phyloP scores from a whole-genome alignment of 345 rosid species.

The Gossypium herbaceum region DNA sequence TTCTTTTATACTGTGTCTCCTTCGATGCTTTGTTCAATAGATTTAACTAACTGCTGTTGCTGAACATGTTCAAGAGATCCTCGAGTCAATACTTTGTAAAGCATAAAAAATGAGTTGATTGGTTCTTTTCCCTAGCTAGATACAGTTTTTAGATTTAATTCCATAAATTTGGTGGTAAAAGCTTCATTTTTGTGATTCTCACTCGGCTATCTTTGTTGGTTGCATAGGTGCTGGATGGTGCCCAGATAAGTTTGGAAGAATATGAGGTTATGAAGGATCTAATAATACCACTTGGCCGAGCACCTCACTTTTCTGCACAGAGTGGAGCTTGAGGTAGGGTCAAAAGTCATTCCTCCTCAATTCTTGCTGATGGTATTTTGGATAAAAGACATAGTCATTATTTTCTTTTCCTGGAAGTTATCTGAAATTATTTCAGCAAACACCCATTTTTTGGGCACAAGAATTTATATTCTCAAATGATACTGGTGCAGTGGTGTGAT shows the following conservation, averaged over 20 bases:
- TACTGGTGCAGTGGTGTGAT: not conserved
- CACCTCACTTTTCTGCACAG: conserved; percentile 4
- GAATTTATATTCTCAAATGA: not conserved
- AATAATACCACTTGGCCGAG: conserved; percentile 72
- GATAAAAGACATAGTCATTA: not conserved
- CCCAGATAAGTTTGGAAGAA: conserved; percentile 62
- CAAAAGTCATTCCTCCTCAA: not conserved
- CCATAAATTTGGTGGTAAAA: not conserved
- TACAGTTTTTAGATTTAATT: not conserved
- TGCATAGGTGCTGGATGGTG: conserved; percentile 64
- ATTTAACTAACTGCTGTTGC: not conserved
- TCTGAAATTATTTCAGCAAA: not conserved
- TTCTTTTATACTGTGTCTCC: not conserved
- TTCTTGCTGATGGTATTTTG: not conserved
- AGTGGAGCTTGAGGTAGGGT: not conserved
- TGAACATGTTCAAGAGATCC: not conserved
- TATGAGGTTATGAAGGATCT: conserved; percentile 78
- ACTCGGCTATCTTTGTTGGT: conserved; percentile 16
- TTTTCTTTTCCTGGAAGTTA: not conserved
- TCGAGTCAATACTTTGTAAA: not conserved
- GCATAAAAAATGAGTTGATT: not conserved
- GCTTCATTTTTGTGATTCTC: not conserved
- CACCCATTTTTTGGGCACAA: not conserved
- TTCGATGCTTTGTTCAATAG: not conserved
- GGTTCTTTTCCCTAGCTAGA: not conserved